Evolutionary conservation across 805 yeast genomes (phyloP).

Genomic region (Saturnispora zaruensis): DNA sequence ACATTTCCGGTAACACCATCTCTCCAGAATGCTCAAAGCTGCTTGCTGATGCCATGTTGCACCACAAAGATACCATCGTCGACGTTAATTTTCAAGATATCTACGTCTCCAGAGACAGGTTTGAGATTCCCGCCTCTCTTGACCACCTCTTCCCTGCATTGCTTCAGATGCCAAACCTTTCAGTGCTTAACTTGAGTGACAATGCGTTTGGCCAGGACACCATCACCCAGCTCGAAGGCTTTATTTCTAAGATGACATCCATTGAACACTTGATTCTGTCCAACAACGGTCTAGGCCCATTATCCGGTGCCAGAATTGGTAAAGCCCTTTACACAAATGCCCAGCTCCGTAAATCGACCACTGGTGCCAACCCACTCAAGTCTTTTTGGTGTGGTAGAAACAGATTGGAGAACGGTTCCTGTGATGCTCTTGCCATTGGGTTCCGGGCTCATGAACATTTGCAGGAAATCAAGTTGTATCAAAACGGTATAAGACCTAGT

Average conservation of each 20-base stretch:
- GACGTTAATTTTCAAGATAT: conserved; percentile 85
- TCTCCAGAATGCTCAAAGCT: conserved; percentile 82
- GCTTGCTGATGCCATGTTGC: conserved; percentile 49
- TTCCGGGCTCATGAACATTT: conserved; percentile 64
- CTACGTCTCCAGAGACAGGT: conserved; percentile 89
- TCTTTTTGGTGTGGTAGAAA: conserved; percentile 96
- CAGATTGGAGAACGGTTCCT: conserved; percentile 92
- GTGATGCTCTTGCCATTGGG: conserved; percentile 76
- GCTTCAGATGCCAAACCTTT: conserved; percentile 56
- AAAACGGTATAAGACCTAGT: conserved; percentile 93
- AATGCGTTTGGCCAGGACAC: conserved; percentile 97
- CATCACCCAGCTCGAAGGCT: conserved; percentile 78
- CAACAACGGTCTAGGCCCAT: conserved; percentile 97
- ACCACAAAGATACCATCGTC: conserved; percentile 37
- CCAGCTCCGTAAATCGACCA: conserved; percentile 33
- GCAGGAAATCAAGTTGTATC: conserved; percentile 73
- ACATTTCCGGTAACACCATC: conserved; percentile 87
- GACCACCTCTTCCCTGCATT: conserved; percentile 65
- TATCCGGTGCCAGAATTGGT: conserved; percentile 93
- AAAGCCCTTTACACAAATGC: conserved; percentile 68
- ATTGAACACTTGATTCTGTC: conserved; percentile 81
- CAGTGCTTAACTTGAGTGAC: conserved; percentile 77
- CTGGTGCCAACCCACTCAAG: conserved; percentile 42
- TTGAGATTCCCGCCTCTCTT: conserved; percentile 86
- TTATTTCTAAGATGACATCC: conserved; percentile 53